Conservation (phyloP, 371 early-diverging fungal genomes). For the Entomophthora muscae region DNA sequence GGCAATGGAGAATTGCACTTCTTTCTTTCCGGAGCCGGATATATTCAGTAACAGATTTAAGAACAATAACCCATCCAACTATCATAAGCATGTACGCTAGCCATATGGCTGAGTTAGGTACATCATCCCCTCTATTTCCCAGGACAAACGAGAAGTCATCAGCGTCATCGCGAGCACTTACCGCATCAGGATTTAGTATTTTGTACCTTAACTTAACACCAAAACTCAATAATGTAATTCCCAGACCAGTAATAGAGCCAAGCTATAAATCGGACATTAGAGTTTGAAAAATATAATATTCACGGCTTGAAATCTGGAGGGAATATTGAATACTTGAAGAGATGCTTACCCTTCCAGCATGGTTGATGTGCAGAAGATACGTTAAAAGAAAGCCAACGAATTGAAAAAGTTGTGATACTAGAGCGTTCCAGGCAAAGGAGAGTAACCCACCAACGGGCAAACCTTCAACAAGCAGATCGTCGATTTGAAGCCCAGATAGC, state of each 20-base stretch:
- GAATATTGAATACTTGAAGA: background rate
- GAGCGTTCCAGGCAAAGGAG: conserved; percentile 36
- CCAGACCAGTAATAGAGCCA: conserved; percentile 38
- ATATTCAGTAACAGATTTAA: conserved; percentile 29
- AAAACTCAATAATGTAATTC: conserved; percentile 29
- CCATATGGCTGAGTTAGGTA: conserved; percentile 13
- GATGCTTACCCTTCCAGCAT: conserved; percentile 31
- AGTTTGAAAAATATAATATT: background rate
- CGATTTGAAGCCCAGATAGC: conserved; percentile 14
- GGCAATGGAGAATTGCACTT: conserved; percentile 18
- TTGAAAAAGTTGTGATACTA: conserved; percentile 33
- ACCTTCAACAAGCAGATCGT: conserved; percentile 37
- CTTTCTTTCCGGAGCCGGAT: conserved; percentile 28
- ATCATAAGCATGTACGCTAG: conserved; percentile 26
- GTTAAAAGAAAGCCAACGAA: conserved; percentile 50
- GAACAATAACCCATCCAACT: conserved; percentile 34
- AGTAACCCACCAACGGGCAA: conserved; percentile 39
- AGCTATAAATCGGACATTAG: conserved; percentile 15
- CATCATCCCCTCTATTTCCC: conserved; percentile 11
- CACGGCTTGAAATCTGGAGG: background rate
- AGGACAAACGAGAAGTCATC: conserved; percentile 13
- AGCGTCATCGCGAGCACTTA: conserved; percentile 13
- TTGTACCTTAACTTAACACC: conserved; percentile 29
- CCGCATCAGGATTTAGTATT: conserved; percentile 12
- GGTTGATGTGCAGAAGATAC: conserved; percentile 42